Evolutionary conservation across 345 rosid genomes (phyloP).

Genomic region (Syzygium jambos): DNA sequence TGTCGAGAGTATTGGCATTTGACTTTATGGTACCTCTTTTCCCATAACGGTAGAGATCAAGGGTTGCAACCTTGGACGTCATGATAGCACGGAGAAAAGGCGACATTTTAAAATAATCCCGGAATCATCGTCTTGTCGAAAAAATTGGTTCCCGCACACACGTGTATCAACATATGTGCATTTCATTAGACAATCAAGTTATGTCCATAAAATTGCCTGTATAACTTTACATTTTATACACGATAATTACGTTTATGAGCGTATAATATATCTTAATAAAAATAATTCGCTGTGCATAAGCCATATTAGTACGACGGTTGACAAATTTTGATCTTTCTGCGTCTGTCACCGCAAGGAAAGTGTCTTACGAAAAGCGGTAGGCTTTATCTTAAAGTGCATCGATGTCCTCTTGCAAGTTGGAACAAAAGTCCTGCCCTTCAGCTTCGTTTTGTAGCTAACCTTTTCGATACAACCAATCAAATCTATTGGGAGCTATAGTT

Average conservation of each 20-base stretch:
- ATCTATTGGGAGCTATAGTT: neutral
- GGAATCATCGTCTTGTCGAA: neutral
- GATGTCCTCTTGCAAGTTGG: neutral
- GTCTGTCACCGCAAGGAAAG: rapidly evolving
- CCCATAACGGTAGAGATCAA: neutral
- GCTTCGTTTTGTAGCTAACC: neutral
- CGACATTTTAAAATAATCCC: neutral
- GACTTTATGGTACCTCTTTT: neutral
- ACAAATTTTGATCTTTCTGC: neutral
- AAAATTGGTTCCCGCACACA: neutral
- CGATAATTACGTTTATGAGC: neutral
- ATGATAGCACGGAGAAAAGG: neutral
- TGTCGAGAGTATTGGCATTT: neutral
- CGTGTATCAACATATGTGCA: neutral
- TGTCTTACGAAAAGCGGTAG: neutral
- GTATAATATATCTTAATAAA: rapidly evolving
- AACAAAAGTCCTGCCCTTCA: neutral
- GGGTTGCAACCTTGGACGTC: neutral
- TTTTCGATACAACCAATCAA: neutral
- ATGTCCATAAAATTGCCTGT: neutral
- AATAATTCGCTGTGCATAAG: neutral
- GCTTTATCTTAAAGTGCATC: neutral
- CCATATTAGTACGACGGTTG: rapidly evolving
- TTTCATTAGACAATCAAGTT: neutral
- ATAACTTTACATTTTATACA: neutral